These are phyloP conservation scores for Cephalotrichum gorgonifer DNA, from an alignment of 2,329 filamentous ascomycete species.

Conservation along the genomic window DNA sequence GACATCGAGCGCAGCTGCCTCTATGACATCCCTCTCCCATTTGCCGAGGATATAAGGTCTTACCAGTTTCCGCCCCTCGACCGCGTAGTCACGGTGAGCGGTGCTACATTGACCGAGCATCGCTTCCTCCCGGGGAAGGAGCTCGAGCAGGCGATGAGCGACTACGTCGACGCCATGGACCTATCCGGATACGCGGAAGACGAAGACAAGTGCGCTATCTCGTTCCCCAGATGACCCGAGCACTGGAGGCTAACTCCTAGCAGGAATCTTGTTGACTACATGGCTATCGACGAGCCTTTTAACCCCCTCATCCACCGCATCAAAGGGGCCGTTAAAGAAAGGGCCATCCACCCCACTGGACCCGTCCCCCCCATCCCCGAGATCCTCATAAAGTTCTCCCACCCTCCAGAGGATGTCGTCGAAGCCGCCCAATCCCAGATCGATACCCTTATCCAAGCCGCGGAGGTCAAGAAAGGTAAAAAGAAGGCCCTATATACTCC, in stretches of 20 bases:
- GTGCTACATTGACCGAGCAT: constrained; percentile 70
- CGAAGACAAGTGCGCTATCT: constrained; percentile 52
- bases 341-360: constrained; percentile 64
- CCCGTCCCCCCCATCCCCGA: constrained; percentile 51
- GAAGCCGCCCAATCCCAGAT: constrained; percentile 46
- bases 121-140: constrained; percentile 69
- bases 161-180: constrained; percentile 91
- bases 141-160: constrained; percentile 71
- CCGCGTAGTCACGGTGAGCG: constrained; percentile 76
- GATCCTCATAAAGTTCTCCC: constrained; percentile 61
- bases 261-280: constrained; percentile 53
- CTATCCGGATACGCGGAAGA: constrained; percentile 60
- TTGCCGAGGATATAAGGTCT: constrained; percentile 81
- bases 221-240: neutral
- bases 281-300: constrained; percentile 70
- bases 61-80: constrained; percentile 90
- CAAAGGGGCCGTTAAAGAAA: constrained; percentile 72
- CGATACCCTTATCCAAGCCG: constrained; percentile 53
- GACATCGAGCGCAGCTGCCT: constrained; percentile 74
- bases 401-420: constrained; percentile 58
- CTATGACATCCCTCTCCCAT: constrained; percentile 82
- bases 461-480: constrained; percentile 74
- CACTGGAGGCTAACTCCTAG: no score
- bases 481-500: neutral
- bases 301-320: constrained; percentile 82